A percentile compares a stretch with the other conserved stretches of the same genome.
phyloP scores from a whole-genome alignment of 2,329 filamentous ascomycete genomes.

The Pseudodiploospora longispora region DNA sequence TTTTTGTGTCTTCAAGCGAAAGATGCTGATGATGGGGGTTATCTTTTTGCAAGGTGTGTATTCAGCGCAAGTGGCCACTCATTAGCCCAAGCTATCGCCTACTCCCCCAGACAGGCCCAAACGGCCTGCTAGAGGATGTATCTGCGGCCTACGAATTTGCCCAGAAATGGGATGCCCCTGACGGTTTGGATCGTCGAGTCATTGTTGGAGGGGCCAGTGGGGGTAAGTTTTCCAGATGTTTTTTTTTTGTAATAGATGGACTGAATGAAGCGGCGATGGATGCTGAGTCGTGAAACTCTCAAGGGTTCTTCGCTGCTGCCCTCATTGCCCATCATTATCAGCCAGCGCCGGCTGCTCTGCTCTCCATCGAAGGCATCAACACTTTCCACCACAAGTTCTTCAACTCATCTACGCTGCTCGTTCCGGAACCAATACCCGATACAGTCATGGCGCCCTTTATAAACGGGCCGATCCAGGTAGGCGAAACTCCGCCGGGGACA shows the following conservation, averaged over 20 bases:
- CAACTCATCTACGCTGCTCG: constrained; percentile 23
- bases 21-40: too few relatives aligned
- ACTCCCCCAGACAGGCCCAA: constrained; percentile 22
- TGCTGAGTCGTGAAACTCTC: neutral
- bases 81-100: constrained; percentile 28
- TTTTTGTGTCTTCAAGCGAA: too few relatives aligned
- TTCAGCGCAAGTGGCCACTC: constrained; percentile 23
- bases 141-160: constrained; percentile 24
- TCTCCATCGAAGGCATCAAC: constrained; percentile 27
- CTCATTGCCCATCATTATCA: constrained; percentile 20
- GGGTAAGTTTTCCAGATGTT: constrained; percentile 12
- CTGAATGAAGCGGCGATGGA: too few relatives aligned
- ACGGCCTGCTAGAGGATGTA: constrained; percentile 22
- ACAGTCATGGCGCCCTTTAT: constrained; percentile 17
- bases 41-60: constrained; percentile 16
- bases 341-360: constrained; percentile 22
- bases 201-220: constrained; percentile 26
- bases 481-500: constrained; percentile 10
- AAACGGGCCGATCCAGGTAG: constrained; percentile 15
- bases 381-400: constrained; percentile 29
- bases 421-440: constrained; percentile 18
- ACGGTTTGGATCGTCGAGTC: constrained; percentile 15
- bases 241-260: too few relatives aligned
- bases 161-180: constrained; percentile 10
- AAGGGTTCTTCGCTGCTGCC: constrained; percentile 24